Base-by-base conservation (phyloP, 2,329 filamentous ascomycete genomes). In the Paracamarosporium sp. region DNA sequence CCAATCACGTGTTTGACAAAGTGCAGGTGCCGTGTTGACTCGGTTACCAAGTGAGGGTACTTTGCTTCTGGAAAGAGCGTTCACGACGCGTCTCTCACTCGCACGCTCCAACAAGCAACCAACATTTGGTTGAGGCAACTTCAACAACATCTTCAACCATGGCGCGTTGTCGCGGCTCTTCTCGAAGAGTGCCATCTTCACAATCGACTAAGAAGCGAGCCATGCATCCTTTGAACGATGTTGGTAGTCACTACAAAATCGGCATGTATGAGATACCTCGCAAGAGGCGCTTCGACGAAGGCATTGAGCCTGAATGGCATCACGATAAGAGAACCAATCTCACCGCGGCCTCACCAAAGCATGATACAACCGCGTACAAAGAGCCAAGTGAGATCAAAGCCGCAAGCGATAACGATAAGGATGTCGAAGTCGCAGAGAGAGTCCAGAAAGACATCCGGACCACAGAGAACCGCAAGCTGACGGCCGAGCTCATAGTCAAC, bases 161-260 rank as follows among this genome's bases (percentile, higher is more conserved):
- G 48, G 48, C 48, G 25, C 48, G 48, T 38, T 27, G 27, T 17
- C 48, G 48, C 48, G 48, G 36, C 5, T 52, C 48, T 15, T 43
- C 27, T 43, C 36, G 48, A 30, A 52, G 7, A 20, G 48, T 25
- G 11, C 35, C 48, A 4, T n/a, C 25, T n/a, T 40, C 36, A 22
- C 48, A 27, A n/a, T 52, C 27, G 8, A 6, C 9, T 28, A 27
- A 30, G 5, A 11, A n/a, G 25, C 15, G 30, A 5, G 4, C 24
- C 11, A 27, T 30, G 9, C 9, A 17, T 7, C n/a, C 46, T 24
- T 36, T 40, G 36, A 40, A 22, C 12, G 17, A 17, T 40, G 22
- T 40, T 40, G 17, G 12, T 40, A 40, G 22, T 11, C 22, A 6
- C 36, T 8, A 7, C n/a, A 11, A 17, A 40, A 20, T 20, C 36